Evolutionary conservation across 805 yeast genomes (phyloP), one percentile per base, ranked within the genome.

Genomic region (Teunomyces pallodes): DNA sequence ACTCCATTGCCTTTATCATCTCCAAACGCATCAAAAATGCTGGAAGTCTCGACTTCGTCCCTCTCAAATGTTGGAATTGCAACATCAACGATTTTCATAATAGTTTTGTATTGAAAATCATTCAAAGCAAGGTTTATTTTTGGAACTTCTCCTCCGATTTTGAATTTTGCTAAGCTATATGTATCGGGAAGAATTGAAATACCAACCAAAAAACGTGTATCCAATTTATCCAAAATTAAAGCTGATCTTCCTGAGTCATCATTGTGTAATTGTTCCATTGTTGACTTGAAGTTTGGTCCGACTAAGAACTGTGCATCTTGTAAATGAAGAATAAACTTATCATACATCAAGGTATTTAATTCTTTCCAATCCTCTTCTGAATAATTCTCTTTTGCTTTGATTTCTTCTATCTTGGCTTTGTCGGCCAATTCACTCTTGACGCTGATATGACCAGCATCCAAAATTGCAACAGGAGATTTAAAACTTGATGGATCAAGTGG

Each of bases 381-480:
- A 59, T 84, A 86, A 50, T 68, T 69, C 5, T 75, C 74, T 59
- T 87, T 81, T 24, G 82, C 73, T 59, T 84, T 88, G 41, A 90
- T 80, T 49, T 83, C 83, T 44, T 84, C 83, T 26, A 90, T 77
- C 41, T 80, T 81, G 3, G 79, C 76, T 54, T 81, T 82, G 42
- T 86, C 87, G 3, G 84, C 94, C 36, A 92, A 75, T 57, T 91
- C 94, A 61, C 96, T 88, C 1, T 74, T 68, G 12, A 94, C 82
- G 54, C 90, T 84, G 20, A 95, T 85, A 64, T 92, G 97, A 60
- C 99, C 99, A 6, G 97, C 97, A 74, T 94, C 98, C 46, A 94
- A 75, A 14, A 94, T 81, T 3, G 91, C 88, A 54, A 96, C 96
- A 0, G 97, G 95, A 0, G 97, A 83, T 36, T 84, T 76, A 83